Base-by-base conservation (phyloP, 768 basidiomycete species). In the Pleurotus platypus region DNA sequence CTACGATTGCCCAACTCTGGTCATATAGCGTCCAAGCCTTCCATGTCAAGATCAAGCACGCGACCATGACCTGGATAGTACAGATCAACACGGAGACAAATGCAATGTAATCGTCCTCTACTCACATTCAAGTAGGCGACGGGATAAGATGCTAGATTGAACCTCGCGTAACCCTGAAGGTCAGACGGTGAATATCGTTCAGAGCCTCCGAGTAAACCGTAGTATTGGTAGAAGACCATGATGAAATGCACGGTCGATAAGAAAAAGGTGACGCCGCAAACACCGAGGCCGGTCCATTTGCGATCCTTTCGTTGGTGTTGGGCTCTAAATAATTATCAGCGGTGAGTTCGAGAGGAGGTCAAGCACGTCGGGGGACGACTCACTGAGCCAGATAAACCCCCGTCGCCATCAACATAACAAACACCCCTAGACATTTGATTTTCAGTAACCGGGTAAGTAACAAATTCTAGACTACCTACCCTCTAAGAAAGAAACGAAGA, bases 191-290 rank as follows among this genome's bases (percentile, higher is more conserved):
- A 50, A n/a, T 40, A 54, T 2, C 51, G 51, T n/a, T 13, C 24
- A 13, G 51, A 40, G 9, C 51, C 51, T 0, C 51, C 51, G 15
- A 54, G 7, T 5, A 54, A 11, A 13, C 51, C 39, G 18, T 40
- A 54, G 20, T 54, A 54, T 54, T 54, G 51, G 39, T 54, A 54
- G 51, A 54, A 54, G 4, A 26, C n/a, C 38, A 42, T 42, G 18
- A 15, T 54, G 39, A 54, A 54, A n/a, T 54, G 51, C 5, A 39
- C 39, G 0, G 51, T 54, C 7, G 51, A 54, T 27, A 54, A 39
- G 38, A 54, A 0, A 42, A 54, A 54, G 11, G 39, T 40, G 20
- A 22, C 6, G 0, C 35, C 8, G 24, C 38, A 54, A 18, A 24
- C 27, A 15, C 37, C 35, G 15, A 54, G 7, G 37, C 51, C 51